A percentile compares a stretch with the other conserved stretches of the same genome.
Conservation (phyloP, 768 basidiomycete genomes). For the Multifurca ochricompacta region DNA sequence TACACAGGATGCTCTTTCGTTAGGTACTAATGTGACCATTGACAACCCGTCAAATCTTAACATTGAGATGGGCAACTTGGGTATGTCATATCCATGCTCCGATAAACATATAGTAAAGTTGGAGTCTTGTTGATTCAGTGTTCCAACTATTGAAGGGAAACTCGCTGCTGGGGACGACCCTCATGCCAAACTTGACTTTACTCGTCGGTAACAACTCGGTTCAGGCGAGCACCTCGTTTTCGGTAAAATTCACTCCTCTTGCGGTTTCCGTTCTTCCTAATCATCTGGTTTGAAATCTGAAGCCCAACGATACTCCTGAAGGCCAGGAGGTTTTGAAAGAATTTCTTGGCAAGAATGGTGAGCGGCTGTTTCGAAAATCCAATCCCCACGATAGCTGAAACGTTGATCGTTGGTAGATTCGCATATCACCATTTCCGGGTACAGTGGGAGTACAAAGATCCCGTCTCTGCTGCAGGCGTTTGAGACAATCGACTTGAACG, state of each 20-base stretch:
- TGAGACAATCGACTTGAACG: slow-evolving; percentile 45
- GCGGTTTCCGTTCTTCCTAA: neutral
- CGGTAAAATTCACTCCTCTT: slow-evolving; percentile 24
- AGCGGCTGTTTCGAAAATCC: neutral
- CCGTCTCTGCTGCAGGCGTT: slow-evolving; percentile 55
- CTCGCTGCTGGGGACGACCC: slow-evolving; percentile 48
- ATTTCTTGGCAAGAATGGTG: slow-evolving; percentile 56
- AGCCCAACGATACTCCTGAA: slow-evolving; percentile 55
- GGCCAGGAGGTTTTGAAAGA: slow-evolving; percentile 58
- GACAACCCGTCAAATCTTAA: slow-evolving; percentile 62
- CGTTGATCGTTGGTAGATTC: slow-evolving; percentile 36
- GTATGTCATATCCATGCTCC: slow-evolving; percentile 31
- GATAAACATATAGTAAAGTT: too few species aligned
- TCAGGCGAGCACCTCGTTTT: slow-evolving; percentile 41
- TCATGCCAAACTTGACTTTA: slow-evolving; percentile 53
- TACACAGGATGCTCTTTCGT: slow-evolving; percentile 46
- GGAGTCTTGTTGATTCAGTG: slow-evolving; percentile 30
- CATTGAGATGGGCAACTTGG: slow-evolving; percentile 52
- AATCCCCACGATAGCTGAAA: neutral
- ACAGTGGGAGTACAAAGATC: slow-evolving; percentile 49
- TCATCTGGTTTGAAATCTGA: slow-evolving; percentile 9
- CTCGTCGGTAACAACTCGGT: slow-evolving; percentile 54
- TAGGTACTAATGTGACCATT: slow-evolving; percentile 55
- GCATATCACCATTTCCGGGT: slow-evolving; percentile 48
- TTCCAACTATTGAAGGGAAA: slow-evolving; percentile 49